Base-by-base conservation (phyloP, 352 stramenopile species). In the Phytopythium cucurbitacearum region DNA sequence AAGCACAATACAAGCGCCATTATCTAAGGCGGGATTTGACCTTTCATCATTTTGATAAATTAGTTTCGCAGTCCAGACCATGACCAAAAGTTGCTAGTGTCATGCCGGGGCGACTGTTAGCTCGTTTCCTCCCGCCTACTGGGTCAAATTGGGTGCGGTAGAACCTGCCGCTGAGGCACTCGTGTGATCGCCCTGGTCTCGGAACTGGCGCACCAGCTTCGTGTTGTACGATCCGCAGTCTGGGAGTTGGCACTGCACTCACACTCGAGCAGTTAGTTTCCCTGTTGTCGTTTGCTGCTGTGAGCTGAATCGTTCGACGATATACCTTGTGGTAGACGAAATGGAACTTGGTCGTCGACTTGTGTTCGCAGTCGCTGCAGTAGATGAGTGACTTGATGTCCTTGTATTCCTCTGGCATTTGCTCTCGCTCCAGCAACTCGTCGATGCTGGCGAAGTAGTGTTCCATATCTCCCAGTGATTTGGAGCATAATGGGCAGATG, bases 401-500 rank as follows among this genome's bases (percentile, higher is more conserved):
- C 43, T 82, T 57, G 61, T 92, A 94, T 60, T 94, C 84, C 33
- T 51, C 9, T 0, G 84, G 81, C 81, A 94, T 92, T 34, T 85
- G 76, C 65, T 94, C 80, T 3, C 82, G 78, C 50, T 83, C 68
- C 10, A 94, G 68, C 5, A 92, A 65, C 62, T 94, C 81, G 48
- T 94, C 84, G 41, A 94, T 94, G 53, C 80, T 89, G 34, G 81
- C 80, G 57, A 94, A 96, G 55, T 94, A 93, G 32, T 88, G 57
- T 37, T 80, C 84, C 94, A 98, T 98, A 59, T 98, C 92, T 40
- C 96, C 91, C 8, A 98, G 81, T 13, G 84, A 97, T 65, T 97
- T 97, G 49, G 91, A 97, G 57, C 95, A 98, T 1, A 98, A 66
- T 7, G 95, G 93, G 56, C 95, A 98, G 33, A 96, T 97, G 60